Percentiles rank a stretch among this genome's conserved stretches.
Evolutionary conservation across 1,284 basidiomycete species (phyloP).

Genomic region (Austropuccinia psidii): DNA sequence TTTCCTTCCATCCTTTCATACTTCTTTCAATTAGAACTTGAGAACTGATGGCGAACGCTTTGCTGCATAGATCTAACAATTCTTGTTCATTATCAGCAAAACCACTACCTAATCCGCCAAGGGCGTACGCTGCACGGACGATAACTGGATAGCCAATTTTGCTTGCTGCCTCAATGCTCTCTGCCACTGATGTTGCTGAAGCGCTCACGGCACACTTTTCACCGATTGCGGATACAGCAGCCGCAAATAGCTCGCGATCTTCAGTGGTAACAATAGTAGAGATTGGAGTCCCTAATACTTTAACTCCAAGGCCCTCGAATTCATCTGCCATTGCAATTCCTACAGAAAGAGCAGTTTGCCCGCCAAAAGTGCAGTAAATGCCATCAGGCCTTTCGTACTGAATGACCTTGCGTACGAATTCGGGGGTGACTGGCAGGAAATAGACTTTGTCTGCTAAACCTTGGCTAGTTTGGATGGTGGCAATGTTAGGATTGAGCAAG

Average conservation of each 20-base stretch:
- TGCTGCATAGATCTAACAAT: slow-evolving; percentile 74
- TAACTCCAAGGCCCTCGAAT: slow-evolving; percentile 69
- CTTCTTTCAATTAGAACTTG: slow-evolving; percentile 97
- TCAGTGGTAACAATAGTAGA: slow-evolving; percentile 96
- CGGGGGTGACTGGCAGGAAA: slow-evolving; percentile 94
- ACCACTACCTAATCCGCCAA: slow-evolving; percentile 88
- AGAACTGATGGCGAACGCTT: slow-evolving; percentile 92
- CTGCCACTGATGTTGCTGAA: slow-evolving; percentile 69
- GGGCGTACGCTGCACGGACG: slow-evolving; percentile 89
- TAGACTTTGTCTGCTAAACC: slow-evolving; percentile 98
- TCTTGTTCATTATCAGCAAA: slow-evolving; percentile 86
- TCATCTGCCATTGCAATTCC: slow-evolving; percentile 97
- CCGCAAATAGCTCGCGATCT: slow-evolving; percentile 87
- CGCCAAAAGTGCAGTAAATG: slow-evolving; percentile 97
- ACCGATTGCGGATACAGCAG: slow-evolving; percentile 91
- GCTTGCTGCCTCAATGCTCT: slow-evolving; percentile 74
- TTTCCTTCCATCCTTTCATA: slow-evolving; percentile 99
- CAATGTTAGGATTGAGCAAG: slow-evolving; percentile 97
- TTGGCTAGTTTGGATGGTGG: slow-evolving; percentile 96
- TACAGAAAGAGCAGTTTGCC: slow-evolving; percentile 93
- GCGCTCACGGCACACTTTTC: slow-evolving; percentile 85
- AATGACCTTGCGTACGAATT: slow-evolving; percentile 96
- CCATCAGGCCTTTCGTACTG: slow-evolving; percentile 97
- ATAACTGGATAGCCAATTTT: slow-evolving; percentile 95
- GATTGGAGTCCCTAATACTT: slow-evolving; percentile 92